Conservation (phyloP, 148 eudicot species). For the Amaranthus hypochondriacus region DNA sequence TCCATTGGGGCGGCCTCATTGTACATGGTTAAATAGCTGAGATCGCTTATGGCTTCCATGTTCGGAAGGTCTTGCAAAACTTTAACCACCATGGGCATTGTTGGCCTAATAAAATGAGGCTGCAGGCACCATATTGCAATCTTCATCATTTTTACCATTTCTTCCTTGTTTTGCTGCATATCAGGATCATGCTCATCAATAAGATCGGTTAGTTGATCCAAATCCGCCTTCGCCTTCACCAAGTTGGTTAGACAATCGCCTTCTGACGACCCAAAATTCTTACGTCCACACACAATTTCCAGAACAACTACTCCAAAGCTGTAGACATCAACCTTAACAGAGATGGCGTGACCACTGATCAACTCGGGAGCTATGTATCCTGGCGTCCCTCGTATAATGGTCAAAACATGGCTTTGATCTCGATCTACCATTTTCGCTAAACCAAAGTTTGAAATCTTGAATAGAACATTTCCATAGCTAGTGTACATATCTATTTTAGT, state of each 20-base stretch:
- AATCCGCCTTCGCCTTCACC: constrained; percentile 14
- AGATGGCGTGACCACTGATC: constrained; percentile 11
- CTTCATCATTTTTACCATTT: constrained; percentile 22
- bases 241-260: constrained; percentile 1
- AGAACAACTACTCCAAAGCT: constrained; percentile 28
- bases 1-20: background rate
- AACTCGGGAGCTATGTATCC: constrained; percentile 25
- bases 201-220: constrained; percentile 8
- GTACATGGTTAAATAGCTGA: background rate
- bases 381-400: constrained; percentile 12
- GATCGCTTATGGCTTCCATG: background rate
- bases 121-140: constrained; percentile 25
- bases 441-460: constrained; percentile 21
- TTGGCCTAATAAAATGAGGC: constrained; percentile 20
- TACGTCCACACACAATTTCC: constrained; percentile 24
- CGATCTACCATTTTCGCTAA: constrained; percentile 19
- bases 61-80: constrained; percentile 13
- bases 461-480: too few relatives aligned
- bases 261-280: background rate
- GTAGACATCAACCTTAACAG: constrained; percentile 26
- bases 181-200: constrained; percentile 1
- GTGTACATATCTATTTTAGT: too few relatives aligned
- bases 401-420: constrained; percentile 9
- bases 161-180: constrained; percentile 15
- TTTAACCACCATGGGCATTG: constrained; percentile 23